Evolutionary conservation across 2,329 filamentous ascomycete species (phyloP).

Genomic region (Ciborinia camelliae): DNA sequence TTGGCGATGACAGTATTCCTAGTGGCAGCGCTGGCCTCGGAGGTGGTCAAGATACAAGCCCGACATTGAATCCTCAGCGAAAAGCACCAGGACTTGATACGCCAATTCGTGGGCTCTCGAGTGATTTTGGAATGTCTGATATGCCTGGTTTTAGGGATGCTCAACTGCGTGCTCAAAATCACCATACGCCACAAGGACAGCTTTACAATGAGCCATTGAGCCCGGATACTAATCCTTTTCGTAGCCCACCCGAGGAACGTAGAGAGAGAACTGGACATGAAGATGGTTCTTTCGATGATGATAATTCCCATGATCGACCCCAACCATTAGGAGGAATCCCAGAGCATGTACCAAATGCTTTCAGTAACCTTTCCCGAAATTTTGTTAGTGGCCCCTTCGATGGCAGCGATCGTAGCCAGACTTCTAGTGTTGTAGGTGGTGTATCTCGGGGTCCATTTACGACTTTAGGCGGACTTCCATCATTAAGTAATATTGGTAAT

Average conservation of each 20-base stretch:
- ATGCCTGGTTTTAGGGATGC: slow-evolving; percentile 57
- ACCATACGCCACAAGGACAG: slow-evolving; percentile 39
- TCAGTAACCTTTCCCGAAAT: slow-evolving; percentile 53
- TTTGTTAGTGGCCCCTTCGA: slow-evolving; percentile 48
- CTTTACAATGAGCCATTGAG: slow-evolving; percentile 68
- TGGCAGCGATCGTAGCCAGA: slow-evolving; percentile 87
- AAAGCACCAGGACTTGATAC: slow-evolving; percentile 45
- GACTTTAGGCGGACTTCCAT: slow-evolving; percentile 56
- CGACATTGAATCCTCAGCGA: slow-evolving; percentile 44
- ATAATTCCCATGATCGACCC: slow-evolving; percentile 46
- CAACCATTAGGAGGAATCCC: slow-evolving; percentile 52
- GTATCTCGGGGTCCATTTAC: slow-evolving; percentile 59
- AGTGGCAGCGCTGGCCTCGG: slow-evolving; percentile 71
- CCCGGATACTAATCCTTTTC: slow-evolving; percentile 94
- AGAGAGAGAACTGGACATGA: slow-evolving; percentile 54
- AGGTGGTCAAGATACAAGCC: slow-evolving; percentile 68
- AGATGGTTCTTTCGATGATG: slow-evolving; percentile 40
- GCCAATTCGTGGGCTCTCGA: slow-evolving; percentile 42
- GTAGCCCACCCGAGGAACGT: slow-evolving; percentile 68
- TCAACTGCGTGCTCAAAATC: slow-evolving; percentile 44
- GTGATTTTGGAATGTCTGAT: slow-evolving; percentile 62
- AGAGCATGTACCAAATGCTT: slow-evolving; percentile 49
- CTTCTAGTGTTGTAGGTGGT: slow-evolving; percentile 74
- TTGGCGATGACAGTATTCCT: slow-evolving; percentile 59
- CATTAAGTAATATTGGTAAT: slow-evolving; percentile 47